These are phyloP conservation scores for Centaurea solstitialis DNA, from an alignment of 129 eudicot species.

Conservation along the genomic window DNA sequence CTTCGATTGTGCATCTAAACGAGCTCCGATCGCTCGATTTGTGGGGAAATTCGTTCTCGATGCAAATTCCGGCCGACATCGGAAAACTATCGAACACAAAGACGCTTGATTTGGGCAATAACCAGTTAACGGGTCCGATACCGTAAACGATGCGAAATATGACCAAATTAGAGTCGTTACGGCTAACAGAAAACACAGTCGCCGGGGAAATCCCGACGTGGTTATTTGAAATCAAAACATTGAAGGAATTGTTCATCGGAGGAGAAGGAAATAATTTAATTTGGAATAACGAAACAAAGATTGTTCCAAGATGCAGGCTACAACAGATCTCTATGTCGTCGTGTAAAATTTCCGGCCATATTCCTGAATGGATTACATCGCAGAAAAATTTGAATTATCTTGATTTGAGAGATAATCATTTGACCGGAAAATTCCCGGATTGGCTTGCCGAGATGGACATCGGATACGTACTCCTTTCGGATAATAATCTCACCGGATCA, in stretches of 20 bases:
- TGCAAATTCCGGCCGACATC: constrained; percentile 36
- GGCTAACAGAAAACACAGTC: constrained; percentile 31
- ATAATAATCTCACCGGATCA: constrained; percentile 37
- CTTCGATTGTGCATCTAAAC: constrained; percentile 22
- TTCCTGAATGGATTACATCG: constrained; percentile 43
- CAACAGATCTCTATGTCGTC: constrained; percentile 31
- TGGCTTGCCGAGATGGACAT: constrained; percentile 49
- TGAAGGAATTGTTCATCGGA: constrained; percentile 33
- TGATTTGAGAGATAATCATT: constrained; percentile 41
- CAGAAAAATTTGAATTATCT: constrained; percentile 28
- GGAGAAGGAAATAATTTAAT: constrained; percentile 21
- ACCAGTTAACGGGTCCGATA: constrained; percentile 39
- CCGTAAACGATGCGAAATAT: constrained; percentile 34
- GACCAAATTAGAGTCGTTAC: constrained; percentile 31
- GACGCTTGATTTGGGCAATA: constrained; percentile 37
- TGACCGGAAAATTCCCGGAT: constrained; percentile 43
- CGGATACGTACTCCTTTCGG: constrained; percentile 32
- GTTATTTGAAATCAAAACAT: constrained; percentile 31
- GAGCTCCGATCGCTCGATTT: constrained; percentile 34
- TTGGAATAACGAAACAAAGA: constrained; percentile 43
- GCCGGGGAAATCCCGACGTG: constrained; percentile 46
- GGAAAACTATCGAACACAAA: constrained; percentile 38
- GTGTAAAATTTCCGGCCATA: constrained; percentile 20
- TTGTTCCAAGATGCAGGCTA: constrained; percentile 40
- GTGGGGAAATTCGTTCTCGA: constrained; percentile 27